phyloP scores from a whole-genome alignment of 2,329 filamentous ascomycete species.

The Fusarium nodosum region DNA sequence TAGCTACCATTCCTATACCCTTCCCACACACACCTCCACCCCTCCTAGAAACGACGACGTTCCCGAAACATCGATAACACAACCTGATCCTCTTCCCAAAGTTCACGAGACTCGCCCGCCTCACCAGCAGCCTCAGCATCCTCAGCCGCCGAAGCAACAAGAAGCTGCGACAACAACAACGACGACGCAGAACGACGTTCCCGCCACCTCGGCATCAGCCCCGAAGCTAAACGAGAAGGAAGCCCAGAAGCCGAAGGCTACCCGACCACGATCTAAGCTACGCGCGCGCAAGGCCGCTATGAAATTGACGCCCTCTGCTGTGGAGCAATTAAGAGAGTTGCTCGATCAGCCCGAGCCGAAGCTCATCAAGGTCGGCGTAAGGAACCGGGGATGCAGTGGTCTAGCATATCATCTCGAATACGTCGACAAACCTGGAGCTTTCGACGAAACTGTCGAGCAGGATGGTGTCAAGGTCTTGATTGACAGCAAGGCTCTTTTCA shows the following conservation, averaged over 20 bases:
- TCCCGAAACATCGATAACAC: slow-evolving; percentile 63
- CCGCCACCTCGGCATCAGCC: slow-evolving; percentile 50
- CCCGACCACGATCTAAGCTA: slow-evolving; percentile 55
- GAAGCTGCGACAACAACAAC: slow-evolving; percentile 27
- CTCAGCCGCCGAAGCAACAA: slow-evolving; percentile 40
- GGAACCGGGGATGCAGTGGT: slow-evolving; percentile 93
- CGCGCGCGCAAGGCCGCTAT: slow-evolving; percentile 90
- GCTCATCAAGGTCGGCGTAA: slow-evolving; percentile 93
- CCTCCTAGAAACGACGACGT: slow-evolving; percentile 60
- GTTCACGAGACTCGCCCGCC: slow-evolving; percentile 68
- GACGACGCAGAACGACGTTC: slow-evolving; percentile 33
- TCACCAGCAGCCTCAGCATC: slow-evolving; percentile 39
- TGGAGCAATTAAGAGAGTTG: slow-evolving; percentile 81
- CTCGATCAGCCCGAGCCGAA: slow-evolving; percentile 90
- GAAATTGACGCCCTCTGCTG: slow-evolving; percentile 83
- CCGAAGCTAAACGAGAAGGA: slow-evolving; percentile 69
- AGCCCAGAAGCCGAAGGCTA: slow-evolving; percentile 74
- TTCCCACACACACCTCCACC: slow-evolving; percentile 59
- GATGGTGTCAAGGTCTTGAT: slow-evolving; percentile 96
- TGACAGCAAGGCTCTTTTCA: slow-evolving; percentile 96
- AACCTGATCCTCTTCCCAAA: slow-evolving; percentile 61
- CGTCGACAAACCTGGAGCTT: slow-evolving; percentile 87
- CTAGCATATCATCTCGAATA: slow-evolving; percentile 95
- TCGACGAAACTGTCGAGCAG: slow-evolving; percentile 95
- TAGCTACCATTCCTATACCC: slow-evolving; percentile 67